Base-by-base conservation (phyloP, 495 filamentous ascomycete genomes). In the Penicillium canescens region DNA sequence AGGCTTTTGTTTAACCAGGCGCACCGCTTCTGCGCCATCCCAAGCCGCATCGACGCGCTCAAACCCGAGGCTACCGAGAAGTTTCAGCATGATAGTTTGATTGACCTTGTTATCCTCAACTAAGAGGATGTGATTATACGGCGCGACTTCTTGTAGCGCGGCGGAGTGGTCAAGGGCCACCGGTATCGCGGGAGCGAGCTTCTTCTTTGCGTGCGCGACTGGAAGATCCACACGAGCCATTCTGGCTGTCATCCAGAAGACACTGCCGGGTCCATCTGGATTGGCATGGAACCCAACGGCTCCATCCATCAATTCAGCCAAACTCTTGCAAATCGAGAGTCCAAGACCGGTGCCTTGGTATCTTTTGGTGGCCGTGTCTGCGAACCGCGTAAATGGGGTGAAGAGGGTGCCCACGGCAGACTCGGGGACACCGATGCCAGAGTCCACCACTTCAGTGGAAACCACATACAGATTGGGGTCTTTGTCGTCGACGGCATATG, bases 281-380 rank as follows among this genome's bases (percentile, higher is more conserved):
- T 86, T 86, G 0, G 80, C 72, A 3, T 71, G 72, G 50, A 83
- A 82, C 0, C 76, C 76, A 39, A 96, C 91, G 7, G 78, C 68
- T 3, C 92, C 92, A 37, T 84, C 81, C 92, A 96, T 96, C 6
- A 95, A 70, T 49, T 92, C 86, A 1, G 92, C 83, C 5, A 96
- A 70, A 51, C 82, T 85, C 61, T 92, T 92, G 67, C 83, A 88
- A 50, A 96, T 94, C 4, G 89, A 90, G 33, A 94, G 67, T 2
- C 91, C 91, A 2, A 93, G 68, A 2, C 90, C 90, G 4, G 90
- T 95, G 3, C 91, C 91, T 21, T 90, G 90, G 66, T 90, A 94
- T 26, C 80, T 79, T 38, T 86, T 79, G 9, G 84, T 86, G 5
- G 86, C 89, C 3, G 87, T 90, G 18, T 90, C 78, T 58, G 94